A percentile compares a stretch with the other conserved stretches of the same genome.
These are phyloP conservation scores for Phialocephala subalpina DNA, from an alignment of 2,329 filamentous ascomycete species.

Conservation along the genomic window DNA sequence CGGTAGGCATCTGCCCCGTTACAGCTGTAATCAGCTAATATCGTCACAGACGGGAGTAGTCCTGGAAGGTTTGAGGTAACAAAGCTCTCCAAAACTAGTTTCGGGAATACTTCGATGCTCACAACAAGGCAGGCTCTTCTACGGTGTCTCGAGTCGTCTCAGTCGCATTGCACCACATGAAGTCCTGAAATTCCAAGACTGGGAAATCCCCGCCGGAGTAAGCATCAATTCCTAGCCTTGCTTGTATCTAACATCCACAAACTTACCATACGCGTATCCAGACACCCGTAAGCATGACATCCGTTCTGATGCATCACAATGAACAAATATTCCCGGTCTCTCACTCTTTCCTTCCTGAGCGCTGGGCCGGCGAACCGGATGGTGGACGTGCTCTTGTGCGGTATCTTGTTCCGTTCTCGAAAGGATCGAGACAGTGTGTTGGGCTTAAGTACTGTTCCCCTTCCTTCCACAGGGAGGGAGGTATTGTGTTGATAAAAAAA, in stretches of 20 bases:
- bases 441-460: conserved; percentile 1
- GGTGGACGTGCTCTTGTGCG: neutral
- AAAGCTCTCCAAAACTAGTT: neutral
- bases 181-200: neutral
- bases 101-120: neutral
- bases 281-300: neutral
- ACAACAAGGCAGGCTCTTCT: neutral
- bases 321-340: neutral
- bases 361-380: neutral
- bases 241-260: no score
- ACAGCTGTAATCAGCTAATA: neutral
- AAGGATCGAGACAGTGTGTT: neutral
- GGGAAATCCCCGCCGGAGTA: neutral
- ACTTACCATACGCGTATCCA: neutral
- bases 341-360: neutral
- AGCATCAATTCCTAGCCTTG: no score
- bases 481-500: no score
- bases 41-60: conserved; percentile 39
- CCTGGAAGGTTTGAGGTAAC: conserved; percentile 40
- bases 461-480: no score
- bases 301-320: neutral
- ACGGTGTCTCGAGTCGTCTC: conserved; percentile 2
- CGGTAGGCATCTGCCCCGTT: neutral
- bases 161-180: neutral
- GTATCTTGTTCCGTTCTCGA: neutral